Conservation (phyloP, 2,329 filamentous ascomycete genomes). For the Zymoseptoria ardabiliae region DNA sequence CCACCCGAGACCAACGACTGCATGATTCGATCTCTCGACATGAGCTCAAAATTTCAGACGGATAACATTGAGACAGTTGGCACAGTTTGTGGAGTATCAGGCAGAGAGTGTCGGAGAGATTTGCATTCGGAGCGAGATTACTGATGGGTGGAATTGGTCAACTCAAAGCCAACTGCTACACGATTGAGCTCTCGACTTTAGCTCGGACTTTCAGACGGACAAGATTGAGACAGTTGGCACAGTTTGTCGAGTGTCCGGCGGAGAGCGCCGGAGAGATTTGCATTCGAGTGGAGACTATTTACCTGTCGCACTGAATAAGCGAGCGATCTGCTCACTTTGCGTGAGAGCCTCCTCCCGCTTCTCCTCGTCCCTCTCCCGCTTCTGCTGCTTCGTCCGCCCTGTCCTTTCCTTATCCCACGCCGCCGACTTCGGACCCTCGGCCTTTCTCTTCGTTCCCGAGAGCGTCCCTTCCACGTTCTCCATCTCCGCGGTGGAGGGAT, state of each 20-base stretch:
- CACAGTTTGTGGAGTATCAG: too few species aligned
- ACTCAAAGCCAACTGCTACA: background rate
- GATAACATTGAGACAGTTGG: too few species aligned
- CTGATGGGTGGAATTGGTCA: background rate
- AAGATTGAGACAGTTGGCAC: background rate
- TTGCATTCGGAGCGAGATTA: too few species aligned
- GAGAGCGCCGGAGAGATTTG: background rate
- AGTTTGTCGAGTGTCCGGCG: background rate
- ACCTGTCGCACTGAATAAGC: too few species aligned
- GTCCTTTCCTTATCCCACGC: background rate
- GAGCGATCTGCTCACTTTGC: too few species aligned
- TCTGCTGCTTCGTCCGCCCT: background rate
- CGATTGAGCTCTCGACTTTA: background rate
- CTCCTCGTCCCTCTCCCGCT: background rate
- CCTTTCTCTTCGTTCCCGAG: too few species aligned
- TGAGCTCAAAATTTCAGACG: too few species aligned
- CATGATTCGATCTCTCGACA: too few species aligned
- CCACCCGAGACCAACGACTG: too few species aligned
- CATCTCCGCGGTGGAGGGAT: background rate
- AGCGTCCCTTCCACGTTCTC: background rate
- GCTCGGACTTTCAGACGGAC: background rate
- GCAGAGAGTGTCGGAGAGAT: too few species aligned
- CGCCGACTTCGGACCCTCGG: background rate
- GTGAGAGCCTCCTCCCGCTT: background rate
- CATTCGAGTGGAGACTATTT: background rate